Conservation (phyloP, 768 basidiomycete species). For the Russula earlei region DNA sequence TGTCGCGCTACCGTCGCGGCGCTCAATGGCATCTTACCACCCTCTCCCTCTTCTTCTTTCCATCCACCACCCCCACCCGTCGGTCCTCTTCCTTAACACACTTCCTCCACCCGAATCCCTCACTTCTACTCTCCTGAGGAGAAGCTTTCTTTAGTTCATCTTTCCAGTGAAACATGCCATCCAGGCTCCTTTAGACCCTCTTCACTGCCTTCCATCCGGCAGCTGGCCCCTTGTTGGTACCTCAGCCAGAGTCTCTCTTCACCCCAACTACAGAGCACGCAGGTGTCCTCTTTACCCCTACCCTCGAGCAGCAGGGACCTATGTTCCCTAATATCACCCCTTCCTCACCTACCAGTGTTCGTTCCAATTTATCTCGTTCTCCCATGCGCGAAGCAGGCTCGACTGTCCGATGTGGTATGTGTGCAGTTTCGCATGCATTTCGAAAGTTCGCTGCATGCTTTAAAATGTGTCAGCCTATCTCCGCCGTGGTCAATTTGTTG, state of each 20-base stretch:
- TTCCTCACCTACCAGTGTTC: conserved; percentile 12
- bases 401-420: conserved; percentile 87
- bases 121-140: conserved; percentile 19
- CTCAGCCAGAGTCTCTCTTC: conserved; percentile 14
- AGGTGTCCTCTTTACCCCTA: conserved; percentile 10
- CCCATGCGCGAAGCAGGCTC: conserved; percentile 46
- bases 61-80: conserved; percentile 11
- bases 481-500: conserved; percentile 83
- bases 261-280: conserved; percentile 11
- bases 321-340: conserved; percentile 1
- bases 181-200: conserved; percentile 1
- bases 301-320: conserved; percentile 10
- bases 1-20: conserved; percentile 71
- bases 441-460: conserved; percentile 85
- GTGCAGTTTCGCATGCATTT: conserved; percentile 99
- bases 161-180: neutral
- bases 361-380: conserved; percentile 12
- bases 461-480: conserved; percentile 78
- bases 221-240: neutral
- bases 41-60: conserved; percentile 18
- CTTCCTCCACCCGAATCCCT: conserved; percentile 20
- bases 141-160: conserved; percentile 14
- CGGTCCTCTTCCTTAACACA: conserved; percentile 22
- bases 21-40: conserved; percentile 48
- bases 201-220: conserved; percentile 4